Evolutionary conservation across 2,329 filamentous ascomycete species (phyloP), one percentile per base, ranked within the genome.

Genomic region (Colletotrichum musae): DNA sequence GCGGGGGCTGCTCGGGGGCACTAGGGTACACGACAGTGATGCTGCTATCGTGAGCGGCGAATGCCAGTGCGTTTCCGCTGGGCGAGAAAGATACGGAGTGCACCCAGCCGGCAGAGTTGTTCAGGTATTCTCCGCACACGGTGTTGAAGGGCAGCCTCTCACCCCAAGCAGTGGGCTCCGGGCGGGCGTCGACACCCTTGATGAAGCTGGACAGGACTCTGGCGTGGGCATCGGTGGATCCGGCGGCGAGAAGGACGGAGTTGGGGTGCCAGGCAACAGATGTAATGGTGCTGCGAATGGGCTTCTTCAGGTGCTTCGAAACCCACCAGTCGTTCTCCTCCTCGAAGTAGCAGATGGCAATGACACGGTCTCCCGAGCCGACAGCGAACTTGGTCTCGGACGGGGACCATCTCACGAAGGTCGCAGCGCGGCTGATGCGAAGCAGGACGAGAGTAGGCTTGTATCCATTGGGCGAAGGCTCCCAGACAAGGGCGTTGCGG

Each of bases 261-360:
- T 99, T 99, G 43, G 96, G 96, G 82, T 99, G 96, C 96, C 96
- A 99, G 66, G 92, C 92, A 52, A 99, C 90, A 16, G 93, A 94
- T 64, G 96, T 98, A 76, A 99, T 95, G 66, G 96, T 99, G 80
- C 94, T 97, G 74, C 95, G 93, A 76, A 99, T 97, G 21, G 96
- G 96, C 88, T 98, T 99, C 90, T 98, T 98, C 78, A 99, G 84
- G 83, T 99, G 96, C 87, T 99, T 99, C 45, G 95, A 98, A 50
- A 99, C 95, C 96, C 96, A 99, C 96, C 96, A 99, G 85, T 99
- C 95, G 82, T 99, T 98, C 82, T 99, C 96, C 80, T 97, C 94
- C 79, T 99, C 96, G 76, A 99, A 99, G 85, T 98, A 98, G 87
- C 96, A 99, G 75, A 98, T 89, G 48, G 96, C 94, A 76, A 99